Conservation (phyloP, 805 yeast genomes). For the Saturnispora halmiae region DNA sequence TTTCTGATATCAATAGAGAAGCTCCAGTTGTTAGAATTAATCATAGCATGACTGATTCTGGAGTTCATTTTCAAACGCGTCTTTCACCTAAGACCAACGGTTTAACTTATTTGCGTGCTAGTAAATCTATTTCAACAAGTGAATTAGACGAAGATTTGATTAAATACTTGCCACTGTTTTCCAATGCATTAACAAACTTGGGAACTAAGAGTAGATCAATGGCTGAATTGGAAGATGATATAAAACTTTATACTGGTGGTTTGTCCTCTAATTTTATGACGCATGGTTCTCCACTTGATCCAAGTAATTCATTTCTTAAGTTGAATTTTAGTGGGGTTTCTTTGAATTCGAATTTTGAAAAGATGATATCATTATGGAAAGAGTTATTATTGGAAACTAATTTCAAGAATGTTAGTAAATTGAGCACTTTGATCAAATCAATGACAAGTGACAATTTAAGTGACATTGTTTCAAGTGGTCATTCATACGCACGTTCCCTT, state of each 20-base stretch:
- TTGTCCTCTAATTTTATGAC: constrained; percentile 53
- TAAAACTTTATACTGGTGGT: constrained; percentile 81
- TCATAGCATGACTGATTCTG: constrained; percentile 16
- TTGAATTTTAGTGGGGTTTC: constrained; percentile 62
- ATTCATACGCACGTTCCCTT: constrained; percentile 63
- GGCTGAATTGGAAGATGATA: constrained; percentile 77
- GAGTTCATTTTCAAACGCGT: constrained; percentile 22
- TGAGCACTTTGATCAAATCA: constrained; percentile 63
- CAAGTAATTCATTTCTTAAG: constrained; percentile 39
- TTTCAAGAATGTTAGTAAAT: constrained; percentile 55
- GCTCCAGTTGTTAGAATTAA: constrained; percentile 36
- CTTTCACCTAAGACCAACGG: constrained; percentile 55
- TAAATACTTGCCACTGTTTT: constrained; percentile 66
- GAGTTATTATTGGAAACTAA: constrained; percentile 65
- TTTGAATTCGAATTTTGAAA: constrained; percentile 50
- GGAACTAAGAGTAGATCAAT: constrained; percentile 71
- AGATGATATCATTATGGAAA: constrained; percentile 56
- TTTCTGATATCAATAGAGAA: constrained; percentile 59
- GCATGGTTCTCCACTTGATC: constrained; percentile 44
- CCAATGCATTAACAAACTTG: constrained; percentile 70
- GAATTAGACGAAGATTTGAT: constrained; percentile 52
- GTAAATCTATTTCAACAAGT: constrained; percentile 43
- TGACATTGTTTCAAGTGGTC: constrained; percentile 80
- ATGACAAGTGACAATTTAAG: constrained; percentile 71
- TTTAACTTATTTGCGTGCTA: constrained; percentile 63